Base-by-base conservation (phyloP, 805 yeast species). In the Spencermartinsiella europaea region DNA sequence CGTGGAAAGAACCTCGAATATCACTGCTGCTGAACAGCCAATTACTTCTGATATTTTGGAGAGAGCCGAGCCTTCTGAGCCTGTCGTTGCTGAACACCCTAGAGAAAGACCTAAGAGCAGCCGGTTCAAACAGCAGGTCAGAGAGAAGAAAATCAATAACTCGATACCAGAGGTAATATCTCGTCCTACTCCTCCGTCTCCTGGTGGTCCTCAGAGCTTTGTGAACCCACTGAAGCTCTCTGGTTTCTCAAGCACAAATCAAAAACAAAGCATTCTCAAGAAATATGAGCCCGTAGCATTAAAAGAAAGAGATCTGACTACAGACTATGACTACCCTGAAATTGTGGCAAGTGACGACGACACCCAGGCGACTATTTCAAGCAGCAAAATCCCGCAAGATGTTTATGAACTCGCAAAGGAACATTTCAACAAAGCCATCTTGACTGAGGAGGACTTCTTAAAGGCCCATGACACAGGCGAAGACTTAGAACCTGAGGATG, bases 41-140 rank as follows among this genome's bases (percentile, higher is more conserved):
- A 25, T 25, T 12, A 25, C 31, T 12, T 25, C 31, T 40, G 42
- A 39, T 39, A 39, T 22, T 39, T n/a, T n/a, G 12, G 42, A 39
- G 16, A 22, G 33, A 5, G 34, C 15, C 16, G 17, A 3, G n/a
- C 17, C 16, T 3, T 19, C 8, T 5, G 12, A 37, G 7, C 5
- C n/a, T 25, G 7, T 12, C 44, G 50, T 38, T n/a, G 15, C 41
- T 16, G 35, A 16, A 10, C 19, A 34, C 42, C 22, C 22, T 41
- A 44, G 34, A 16, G 28, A 42, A 34, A 51, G 56, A 17, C 46
- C 44, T 17, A 63, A 51, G 40, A 47, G 54, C 0, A 65, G 71
- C 0, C 56, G 60, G 15, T 68, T 68, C 53, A 67, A 55, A 43
- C 55, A 37, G 19, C 15, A 14, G n/a, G 19, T 17, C n/a, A n/a